Evolutionary conservation across 495 filamentous ascomycete genomes (phyloP).

Genomic region (Saxophila tyrrhenica): DNA sequence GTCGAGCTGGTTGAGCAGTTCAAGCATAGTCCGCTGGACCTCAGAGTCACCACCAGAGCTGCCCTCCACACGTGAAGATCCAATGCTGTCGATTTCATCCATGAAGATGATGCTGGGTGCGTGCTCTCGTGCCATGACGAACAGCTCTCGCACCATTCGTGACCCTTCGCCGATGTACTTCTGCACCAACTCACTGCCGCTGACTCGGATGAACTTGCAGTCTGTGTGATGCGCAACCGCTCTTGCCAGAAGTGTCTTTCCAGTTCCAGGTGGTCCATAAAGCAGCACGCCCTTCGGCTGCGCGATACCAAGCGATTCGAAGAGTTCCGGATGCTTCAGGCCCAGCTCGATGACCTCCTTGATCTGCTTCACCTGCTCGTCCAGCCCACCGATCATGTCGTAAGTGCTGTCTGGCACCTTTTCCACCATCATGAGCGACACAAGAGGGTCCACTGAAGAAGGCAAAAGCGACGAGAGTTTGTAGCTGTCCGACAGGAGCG

Average conservation of each 20-base stretch:
- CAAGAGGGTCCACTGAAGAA: conserved; percentile 90
- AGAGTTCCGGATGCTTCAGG: conserved; percentile 94
- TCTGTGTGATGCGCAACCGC: conserved; percentile 96
- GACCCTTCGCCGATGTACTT: conserved; percentile 99
- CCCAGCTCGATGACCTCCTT: conserved; percentile 99
- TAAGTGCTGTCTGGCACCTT: conserved; percentile 99
- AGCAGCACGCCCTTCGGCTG: conserved; percentile 96
- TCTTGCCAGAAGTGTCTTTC: conserved; percentile 90
- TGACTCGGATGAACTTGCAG: conserved; percentile 97
- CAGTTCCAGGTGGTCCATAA: conserved; percentile 93
- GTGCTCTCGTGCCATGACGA: conserved; percentile 98
- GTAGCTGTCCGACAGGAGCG: conserved; percentile 87
- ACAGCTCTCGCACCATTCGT: conserved; percentile 96
- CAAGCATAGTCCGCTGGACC: conserved; percentile 98
- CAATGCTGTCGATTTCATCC: conserved; percentile 99
- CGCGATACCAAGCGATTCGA: conserved; percentile 96
- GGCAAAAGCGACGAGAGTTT: conserved; percentile 97
- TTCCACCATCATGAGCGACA: conserved; percentile 99
- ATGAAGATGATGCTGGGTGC: conserved; percentile 99
- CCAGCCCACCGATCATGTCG: conserved; percentile 98
- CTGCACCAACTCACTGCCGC: conserved; percentile 90
- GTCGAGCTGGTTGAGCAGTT: conserved; percentile 95
- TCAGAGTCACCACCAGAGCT: conserved; percentile 95
- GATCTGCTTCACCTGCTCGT: conserved; percentile 99
- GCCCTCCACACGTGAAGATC: conserved; percentile 90